Evolutionary conservation across 345 rosid genomes (phyloP).

Genomic region (Eucalyptus pumila): DNA sequence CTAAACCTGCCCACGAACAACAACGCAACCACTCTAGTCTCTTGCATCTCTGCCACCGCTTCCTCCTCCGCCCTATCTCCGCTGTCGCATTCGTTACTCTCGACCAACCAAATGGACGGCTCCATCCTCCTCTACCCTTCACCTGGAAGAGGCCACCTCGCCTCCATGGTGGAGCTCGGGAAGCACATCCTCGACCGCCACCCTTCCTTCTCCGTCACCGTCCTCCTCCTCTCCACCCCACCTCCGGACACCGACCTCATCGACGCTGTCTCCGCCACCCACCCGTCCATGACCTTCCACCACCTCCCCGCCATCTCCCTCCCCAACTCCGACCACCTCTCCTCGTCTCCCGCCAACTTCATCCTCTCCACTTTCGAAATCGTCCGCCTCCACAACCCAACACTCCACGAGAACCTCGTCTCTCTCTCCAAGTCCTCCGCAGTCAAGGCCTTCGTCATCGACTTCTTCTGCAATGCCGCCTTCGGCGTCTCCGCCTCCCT

Average conservation of each 20-base stretch:
- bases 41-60: background rate
- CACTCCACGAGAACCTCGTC: conserved; percentile 12
- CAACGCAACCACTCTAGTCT: background rate
- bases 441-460: conserved; percentile 22
- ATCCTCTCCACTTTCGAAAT: conserved; percentile 10
- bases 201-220: background rate
- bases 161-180: conserved; percentile 17
- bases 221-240: conserved; percentile 26
- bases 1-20: background rate
- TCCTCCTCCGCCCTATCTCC: background rate
- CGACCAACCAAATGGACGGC: background rate
- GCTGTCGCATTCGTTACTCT: background rate
- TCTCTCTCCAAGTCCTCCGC: conserved; percentile 7
- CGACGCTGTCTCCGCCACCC: conserved; percentile 6
- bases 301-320: conserved; percentile 15
- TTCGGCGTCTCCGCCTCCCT: conserved; percentile 7
- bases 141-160: conserved; percentile 11
- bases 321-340: background rate
- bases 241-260: conserved; percentile 16
- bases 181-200: conserved; percentile 3
- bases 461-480: conserved; percentile 35
- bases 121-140: conserved; percentile 2
- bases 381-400: conserved; percentile 19
- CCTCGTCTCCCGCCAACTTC: background rate
- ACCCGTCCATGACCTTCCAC: conserved; percentile 26